Percentiles rank a stretch among this genome's conserved stretches.
These are phyloP conservation scores for Epichloe gansuensis DNA, from an alignment of 2,329 filamentous ascomycete genomes.

Conservation along the genomic window DNA sequence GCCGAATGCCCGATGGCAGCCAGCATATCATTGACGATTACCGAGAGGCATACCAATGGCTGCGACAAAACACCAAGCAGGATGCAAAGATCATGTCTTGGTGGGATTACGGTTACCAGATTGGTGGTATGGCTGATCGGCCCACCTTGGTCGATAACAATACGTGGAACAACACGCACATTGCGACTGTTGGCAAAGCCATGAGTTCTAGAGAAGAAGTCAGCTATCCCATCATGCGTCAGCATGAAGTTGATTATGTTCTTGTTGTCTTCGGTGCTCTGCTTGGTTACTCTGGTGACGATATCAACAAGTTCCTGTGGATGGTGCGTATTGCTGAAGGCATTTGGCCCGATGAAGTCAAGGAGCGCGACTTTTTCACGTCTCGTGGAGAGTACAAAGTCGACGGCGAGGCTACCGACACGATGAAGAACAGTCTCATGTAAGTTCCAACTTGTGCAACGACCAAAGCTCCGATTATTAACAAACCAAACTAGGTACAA, in stretches of 20 bases:
- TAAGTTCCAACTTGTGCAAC: slow-evolving; percentile 37
- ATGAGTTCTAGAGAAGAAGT: slow-evolving; percentile 98
- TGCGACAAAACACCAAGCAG: slow-evolving; percentile 88
- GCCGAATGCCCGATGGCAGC: slow-evolving; percentile 80
- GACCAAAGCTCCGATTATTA: background rate
- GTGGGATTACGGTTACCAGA: slow-evolving; percentile 99
- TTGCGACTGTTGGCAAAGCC: slow-evolving; percentile 95
- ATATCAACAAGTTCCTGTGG: slow-evolving; percentile 99
- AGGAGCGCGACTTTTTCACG: slow-evolving; percentile 94
- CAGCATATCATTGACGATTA: slow-evolving; percentile 99
- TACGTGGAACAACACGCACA: slow-evolving; percentile 99
- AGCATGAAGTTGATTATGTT: slow-evolving; percentile 99
- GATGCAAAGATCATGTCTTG: slow-evolving; percentile 99
- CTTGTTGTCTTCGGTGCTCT: slow-evolving; percentile 92
- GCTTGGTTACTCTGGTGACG: slow-evolving; percentile 92
- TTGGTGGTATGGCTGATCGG: slow-evolving; percentile 96
- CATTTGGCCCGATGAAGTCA: slow-evolving; percentile 99
- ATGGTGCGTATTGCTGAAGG: slow-evolving; percentile 99
- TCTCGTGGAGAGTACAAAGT: slow-evolving; percentile 87
- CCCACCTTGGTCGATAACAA: slow-evolving; percentile 98
- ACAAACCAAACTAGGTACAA: slow-evolving; percentile 66
- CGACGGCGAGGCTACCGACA: slow-evolving; percentile 82
- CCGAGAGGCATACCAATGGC: slow-evolving; percentile 98
- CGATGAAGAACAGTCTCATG: slow-evolving; percentile 99
- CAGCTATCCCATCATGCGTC: slow-evolving; percentile 95